Percentiles rank a stretch among this genome's conserved stretches.
phyloP scores from a whole-genome alignment of 345 rosid genomes.

The Aurinia saxatilis region DNA sequence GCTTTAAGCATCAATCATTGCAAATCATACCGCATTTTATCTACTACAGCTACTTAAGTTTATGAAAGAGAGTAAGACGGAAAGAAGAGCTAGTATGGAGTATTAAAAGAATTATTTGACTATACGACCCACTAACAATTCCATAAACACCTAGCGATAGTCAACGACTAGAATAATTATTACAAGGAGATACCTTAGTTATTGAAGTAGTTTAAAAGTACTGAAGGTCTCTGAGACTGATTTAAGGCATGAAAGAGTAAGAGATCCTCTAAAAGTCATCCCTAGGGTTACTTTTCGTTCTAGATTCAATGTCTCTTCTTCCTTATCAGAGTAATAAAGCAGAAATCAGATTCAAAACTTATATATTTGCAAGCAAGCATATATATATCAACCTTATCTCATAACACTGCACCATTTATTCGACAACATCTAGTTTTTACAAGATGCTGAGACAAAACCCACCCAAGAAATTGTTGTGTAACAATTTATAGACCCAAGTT shows the following conservation, averaged over 20 bases:
- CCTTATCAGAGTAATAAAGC: not conserved
- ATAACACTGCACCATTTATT: conserved; percentile 11
- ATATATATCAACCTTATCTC: not conserved
- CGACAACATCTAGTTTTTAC: conserved; percentile 3
- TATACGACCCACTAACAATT: no score
- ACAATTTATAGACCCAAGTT: conserved; percentile 4
- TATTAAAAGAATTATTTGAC: no score
- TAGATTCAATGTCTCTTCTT: not conserved
- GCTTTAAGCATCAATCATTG: no score
- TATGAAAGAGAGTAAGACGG: no score
- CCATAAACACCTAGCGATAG: no score
- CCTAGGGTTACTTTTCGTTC: no score
- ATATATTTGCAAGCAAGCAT: not conserved
- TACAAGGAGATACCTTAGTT: not conserved
- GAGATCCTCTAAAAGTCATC: not conserved
- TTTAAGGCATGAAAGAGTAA: not conserved
- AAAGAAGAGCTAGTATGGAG: no score
- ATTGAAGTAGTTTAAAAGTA: not conserved
- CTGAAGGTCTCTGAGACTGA: no score
- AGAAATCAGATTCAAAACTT: not conserved
- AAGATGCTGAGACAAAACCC: not conserved
- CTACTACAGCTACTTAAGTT: no score
- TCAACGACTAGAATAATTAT: not conserved
- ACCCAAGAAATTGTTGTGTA: not conserved
- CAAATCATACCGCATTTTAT: no score